Evolutionary conservation across 2,329 filamentous ascomycete species (phyloP).

Genomic region (Neonectria punicea): DNA sequence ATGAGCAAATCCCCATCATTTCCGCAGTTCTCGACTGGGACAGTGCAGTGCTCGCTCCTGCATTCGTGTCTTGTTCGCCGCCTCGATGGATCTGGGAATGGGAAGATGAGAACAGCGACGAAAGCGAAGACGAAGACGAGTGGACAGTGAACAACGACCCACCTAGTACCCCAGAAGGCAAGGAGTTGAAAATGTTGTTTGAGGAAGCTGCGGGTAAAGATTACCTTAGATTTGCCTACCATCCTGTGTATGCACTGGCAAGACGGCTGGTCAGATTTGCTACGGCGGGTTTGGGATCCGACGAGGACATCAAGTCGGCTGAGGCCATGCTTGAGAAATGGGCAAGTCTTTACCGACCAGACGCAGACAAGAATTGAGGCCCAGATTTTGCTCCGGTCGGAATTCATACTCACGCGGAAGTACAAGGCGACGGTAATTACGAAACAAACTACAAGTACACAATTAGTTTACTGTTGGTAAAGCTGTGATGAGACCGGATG

Average conservation of each 20-base stretch:
- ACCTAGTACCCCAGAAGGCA: not conserved
- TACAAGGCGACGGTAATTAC: no score
- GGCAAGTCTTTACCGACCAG: not conserved
- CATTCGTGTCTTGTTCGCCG: not conserved
- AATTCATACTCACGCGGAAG: no score
- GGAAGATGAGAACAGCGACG: not conserved
- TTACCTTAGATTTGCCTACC: not conserved
- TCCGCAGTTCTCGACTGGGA: conserved; percentile 10
- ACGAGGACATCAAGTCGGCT: not conserved
- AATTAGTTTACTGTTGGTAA: no score
- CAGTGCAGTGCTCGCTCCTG: conserved; percentile 4
- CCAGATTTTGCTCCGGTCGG: not conserved
- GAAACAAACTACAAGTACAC: no score
- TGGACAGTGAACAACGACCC: conserved; percentile 52
- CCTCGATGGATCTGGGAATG: conserved; percentile 10
- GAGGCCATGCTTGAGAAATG: not conserved
- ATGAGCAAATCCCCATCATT: not conserved
- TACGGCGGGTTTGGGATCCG: not conserved
- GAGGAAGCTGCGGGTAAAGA: not conserved
- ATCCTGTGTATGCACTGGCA: not conserved
- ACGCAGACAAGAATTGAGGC: not conserved
- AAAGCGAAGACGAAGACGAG: conserved; percentile 28
- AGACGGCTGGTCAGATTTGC: not conserved
- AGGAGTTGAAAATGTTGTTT: not conserved
- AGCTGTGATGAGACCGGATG: no score